These are phyloP conservation scores for Termitomyces sp. DNA, from an alignment of 768 basidiomycete species.

Conservation along the genomic window DNA sequence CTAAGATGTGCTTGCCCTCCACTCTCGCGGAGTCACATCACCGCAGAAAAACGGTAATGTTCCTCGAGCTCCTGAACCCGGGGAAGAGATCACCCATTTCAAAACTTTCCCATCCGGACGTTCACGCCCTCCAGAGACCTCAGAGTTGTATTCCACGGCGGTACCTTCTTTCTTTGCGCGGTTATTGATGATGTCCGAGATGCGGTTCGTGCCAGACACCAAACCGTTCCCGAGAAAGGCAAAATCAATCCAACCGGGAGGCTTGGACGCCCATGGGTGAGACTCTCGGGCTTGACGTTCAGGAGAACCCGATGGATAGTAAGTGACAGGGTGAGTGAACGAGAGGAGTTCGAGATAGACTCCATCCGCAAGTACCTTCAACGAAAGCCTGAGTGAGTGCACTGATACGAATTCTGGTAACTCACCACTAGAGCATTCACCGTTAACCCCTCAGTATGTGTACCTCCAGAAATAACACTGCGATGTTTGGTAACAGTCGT, in stretches of 20 bases:
- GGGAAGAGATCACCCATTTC: conserved; percentile 51
- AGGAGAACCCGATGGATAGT: conserved; percentile 48
- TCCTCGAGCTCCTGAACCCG: conserved; percentile 25
- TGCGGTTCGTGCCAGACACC: conserved; percentile 21
- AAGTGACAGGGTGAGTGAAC: conserved; percentile 49
- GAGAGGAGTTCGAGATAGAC: conserved; percentile 66
- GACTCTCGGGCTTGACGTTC: conserved; percentile 35
- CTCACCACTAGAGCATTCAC: conserved; percentile 60
- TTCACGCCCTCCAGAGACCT: conserved; percentile 48
- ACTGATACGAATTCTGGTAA: neutral
- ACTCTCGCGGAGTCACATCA: conserved; percentile 56
- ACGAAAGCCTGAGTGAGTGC: neutral
- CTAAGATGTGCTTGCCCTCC: conserved; percentile 40
- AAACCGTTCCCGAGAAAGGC: conserved; percentile 52
- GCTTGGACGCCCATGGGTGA: conserved; percentile 48
- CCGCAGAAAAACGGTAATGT: conserved; percentile 69
- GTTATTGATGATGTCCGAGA: conserved; percentile 50
- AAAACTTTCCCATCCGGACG: conserved; percentile 50
- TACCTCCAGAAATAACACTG: conserved; percentile 65
- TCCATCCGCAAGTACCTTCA: conserved; percentile 48
- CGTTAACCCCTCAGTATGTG: conserved; percentile 57
- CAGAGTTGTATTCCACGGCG: conserved; percentile 35
- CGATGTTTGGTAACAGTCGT: neutral
- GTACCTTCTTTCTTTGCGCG: conserved; percentile 35
- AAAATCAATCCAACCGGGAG: conserved; percentile 64